Evolutionary conservation across 805 yeast species (phyloP), one percentile per base, ranked within the genome.

Genomic region (Pichia paraexigua): DNA sequence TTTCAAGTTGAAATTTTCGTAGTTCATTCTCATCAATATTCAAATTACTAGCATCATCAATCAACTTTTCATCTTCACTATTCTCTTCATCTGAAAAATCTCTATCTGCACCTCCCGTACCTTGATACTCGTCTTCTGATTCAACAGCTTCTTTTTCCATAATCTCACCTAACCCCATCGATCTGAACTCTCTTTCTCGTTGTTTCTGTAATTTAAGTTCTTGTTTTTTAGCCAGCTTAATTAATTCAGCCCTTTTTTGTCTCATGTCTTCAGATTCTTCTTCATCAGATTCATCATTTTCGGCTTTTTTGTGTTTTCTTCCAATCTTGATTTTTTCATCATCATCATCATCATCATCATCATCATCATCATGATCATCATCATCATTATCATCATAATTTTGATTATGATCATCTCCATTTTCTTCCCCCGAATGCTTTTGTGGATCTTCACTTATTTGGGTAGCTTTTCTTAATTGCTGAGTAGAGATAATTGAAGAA

Each of bases 41-140:
- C 32, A 80, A 65, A 51, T 76, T 77, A 44, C 82, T 74, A 28
- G 75, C 73, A 70, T 87, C 89, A 66, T 87, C 92, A 52, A 86
- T 76, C 88, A 87, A 81, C 55, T 70, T 74, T 65, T 86, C 94
- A 61, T 85, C 87, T 55, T 87, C 95, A 25, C 87, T 79, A 63
- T 86, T 80, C 48, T 82, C 84, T 43, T 71, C 79, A 54, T 77
- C 83, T 18, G 79, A 75, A 1, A 62, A 50, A 54, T 79, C 83
- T 3, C 82, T 85, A 58, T 85, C 91, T 7, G 62, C 71, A 53
- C 95, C 95, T 56, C 92, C 94, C 46, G 85, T 60, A 4, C 94
- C 95, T 47, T 77, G 77, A 87, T 89, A 87, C 70, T 87, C 95
- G 71, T 87, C 95, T 54, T 87, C 95, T 39, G 94, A 85, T 69